phyloP scores from a whole-genome alignment of 257 asterid species.

The Salvia miltiorrhiza region DNA sequence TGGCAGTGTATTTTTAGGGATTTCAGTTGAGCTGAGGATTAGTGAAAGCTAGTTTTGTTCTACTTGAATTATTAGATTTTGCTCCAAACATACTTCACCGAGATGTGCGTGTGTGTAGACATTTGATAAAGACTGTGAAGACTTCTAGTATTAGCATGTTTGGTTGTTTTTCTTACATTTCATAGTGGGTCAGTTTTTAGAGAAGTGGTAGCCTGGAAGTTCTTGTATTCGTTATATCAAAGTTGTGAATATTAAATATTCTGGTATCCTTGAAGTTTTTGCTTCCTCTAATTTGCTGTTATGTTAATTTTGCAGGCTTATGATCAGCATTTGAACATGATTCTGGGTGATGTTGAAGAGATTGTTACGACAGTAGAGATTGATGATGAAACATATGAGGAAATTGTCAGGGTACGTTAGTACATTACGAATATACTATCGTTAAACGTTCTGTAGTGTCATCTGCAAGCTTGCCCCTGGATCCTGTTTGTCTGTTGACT shows the following conservation, averaged over 20 bases:
- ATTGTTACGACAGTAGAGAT: constrained; percentile 86
- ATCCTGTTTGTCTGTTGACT: background rate
- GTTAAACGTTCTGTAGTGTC: background rate
- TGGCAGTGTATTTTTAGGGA: background rate
- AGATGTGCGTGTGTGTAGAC: background rate
- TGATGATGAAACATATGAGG: constrained; percentile 97
- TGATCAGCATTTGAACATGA: constrained; percentile 99
- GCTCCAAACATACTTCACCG: background rate
- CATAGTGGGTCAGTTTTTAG: background rate
- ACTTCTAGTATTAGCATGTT: background rate
- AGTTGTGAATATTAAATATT: background rate
- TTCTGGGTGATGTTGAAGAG: constrained; percentile 97
- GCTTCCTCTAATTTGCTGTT: background rate
- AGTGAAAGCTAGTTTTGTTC: background rate
- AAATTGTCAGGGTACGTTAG: constrained; percentile 83
- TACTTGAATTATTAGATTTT: background rate
- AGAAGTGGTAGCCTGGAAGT: background rate
- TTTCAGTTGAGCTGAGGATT: background rate
- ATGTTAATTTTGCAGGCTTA: constrained; percentile 62
- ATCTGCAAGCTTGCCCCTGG: constrained; percentile 5
- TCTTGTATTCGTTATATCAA: background rate
- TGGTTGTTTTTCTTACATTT: background rate
- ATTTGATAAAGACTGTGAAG: background rate
- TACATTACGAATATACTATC: background rate
- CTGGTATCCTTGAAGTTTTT: background rate